Base-by-base conservation (phyloP, 116 monocot species). In the Zostera marina region DNA sequence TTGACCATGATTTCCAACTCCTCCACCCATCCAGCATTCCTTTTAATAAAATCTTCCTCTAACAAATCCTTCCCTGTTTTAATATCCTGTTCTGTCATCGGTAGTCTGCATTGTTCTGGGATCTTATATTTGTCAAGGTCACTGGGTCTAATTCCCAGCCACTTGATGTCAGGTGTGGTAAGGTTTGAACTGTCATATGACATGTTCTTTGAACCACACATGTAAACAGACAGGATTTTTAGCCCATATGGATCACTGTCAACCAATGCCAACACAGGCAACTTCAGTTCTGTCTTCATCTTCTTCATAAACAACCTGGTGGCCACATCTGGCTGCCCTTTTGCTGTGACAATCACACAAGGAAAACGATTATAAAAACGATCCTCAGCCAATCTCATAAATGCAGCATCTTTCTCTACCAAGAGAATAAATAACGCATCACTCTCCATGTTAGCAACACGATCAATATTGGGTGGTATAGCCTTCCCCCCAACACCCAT, bases 151-250 rank as follows among this genome's bases (percentile, higher is more conserved):
- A 98, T 76, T 3, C 98, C 98, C 22, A 98, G 59, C 98, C 98
- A 98, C 67, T 98, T 98, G 32, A 98, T 98, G 26, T 98, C 98
- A 20, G 98, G 98, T 7, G 90, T 90, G 4, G 98, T 90, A 7
- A 98, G 66, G 43, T 98, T 98, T 23, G 80, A 83, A 58, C 90
- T 90, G 42, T 98, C 98, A 39, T 98, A 98, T 0, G 90, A 90
- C 98, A 98, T 98, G 67, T 98, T 98, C 74, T 98, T 98, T n/a
- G 98, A 98, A 9, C 98, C 98, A 25, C 98, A 98, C 90, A 89
- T 90, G 64, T 98, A 98, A 8, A 98, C 98, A 0, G 98, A 98
- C 16, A 98, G 58, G 17, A 98, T 98, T 73, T 98, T 98, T 11
- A 98, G 64, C 11, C 98, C 98, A 59, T 98, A 98, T 0, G 98